Percentiles rank a stretch among this genome's conserved stretches.
Conservation (phyloP, 139 green algal species). For the Tetradesmus obliquus region DNA sequence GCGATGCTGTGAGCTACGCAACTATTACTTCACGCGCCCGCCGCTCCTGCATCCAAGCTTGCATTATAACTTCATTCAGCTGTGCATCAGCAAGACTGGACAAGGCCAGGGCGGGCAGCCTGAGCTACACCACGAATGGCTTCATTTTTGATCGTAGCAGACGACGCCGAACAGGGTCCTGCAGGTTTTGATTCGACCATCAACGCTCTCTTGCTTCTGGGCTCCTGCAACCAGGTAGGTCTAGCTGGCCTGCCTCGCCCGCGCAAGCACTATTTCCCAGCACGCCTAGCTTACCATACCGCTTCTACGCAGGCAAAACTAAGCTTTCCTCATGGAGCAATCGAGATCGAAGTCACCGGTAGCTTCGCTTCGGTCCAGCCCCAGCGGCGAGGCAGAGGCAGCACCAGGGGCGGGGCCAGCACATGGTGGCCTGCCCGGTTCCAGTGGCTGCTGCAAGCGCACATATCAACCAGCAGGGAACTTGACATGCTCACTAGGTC, state of each 20-base stretch:
- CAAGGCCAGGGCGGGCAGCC: neutral
- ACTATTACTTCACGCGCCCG: neutral
- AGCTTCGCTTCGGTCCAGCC: conserved; percentile 13
- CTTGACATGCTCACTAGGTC: neutral
- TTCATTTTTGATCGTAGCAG: neutral
- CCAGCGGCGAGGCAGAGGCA: neutral
- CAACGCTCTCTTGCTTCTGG: conserved; percentile 1
- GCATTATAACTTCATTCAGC: neutral
- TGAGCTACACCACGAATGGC: conserved; percentile 3
- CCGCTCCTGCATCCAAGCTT: neutral
- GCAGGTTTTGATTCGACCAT: conserved; percentile 6
- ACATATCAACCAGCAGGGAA: neutral
- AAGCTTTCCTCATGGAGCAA: neutral
- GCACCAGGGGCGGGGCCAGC: conserved; percentile 10
- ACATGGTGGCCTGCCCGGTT: conserved; percentile 17
- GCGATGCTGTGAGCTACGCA: neutral
- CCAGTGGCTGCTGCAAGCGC: neutral
- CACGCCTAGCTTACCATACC: neutral
- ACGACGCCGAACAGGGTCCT: neutral
- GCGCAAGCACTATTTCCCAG: neutral
- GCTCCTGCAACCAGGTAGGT: conserved; percentile 17
- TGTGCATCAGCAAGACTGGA: neutral
- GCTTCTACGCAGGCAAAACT: neutral
- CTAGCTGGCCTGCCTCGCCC: neutral
- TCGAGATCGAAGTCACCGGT: neutral